Evolutionary conservation across 768 basidiomycete genomes (phyloP).

Genomic region (Boletus reticulatus): DNA sequence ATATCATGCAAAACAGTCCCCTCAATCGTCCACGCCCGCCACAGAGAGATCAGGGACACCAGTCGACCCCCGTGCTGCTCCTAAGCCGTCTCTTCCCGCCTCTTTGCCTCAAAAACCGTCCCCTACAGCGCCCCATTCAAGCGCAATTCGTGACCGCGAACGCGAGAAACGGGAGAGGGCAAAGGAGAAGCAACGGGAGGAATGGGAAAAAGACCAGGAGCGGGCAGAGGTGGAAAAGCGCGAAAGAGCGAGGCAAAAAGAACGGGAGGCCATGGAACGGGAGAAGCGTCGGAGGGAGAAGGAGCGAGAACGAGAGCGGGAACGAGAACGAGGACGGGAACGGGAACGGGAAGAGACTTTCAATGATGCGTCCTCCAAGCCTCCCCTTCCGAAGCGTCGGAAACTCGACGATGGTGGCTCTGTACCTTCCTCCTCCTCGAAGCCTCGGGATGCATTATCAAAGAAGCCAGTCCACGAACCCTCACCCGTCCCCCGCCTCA

Average conservation of each 20-base stretch:
- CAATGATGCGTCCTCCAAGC: conserved; percentile 21
- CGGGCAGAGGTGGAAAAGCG: conserved; percentile 19
- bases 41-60: conserved; percentile 26
- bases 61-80: conserved; percentile 27
- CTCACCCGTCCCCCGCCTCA: conserved; percentile 25
- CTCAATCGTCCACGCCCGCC: conserved; percentile 18
- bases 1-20: conserved; percentile 38
- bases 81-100: conserved; percentile 26
- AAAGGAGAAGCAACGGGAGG: conserved; percentile 24
- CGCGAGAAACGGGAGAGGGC: conserved; percentile 20
- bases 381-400: conserved; percentile 38
- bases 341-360: conserved; percentile 27
- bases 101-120: conserved; percentile 36
- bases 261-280: conserved; percentile 22
- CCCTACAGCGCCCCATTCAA: conserved; percentile 26
- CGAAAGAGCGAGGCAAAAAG: conserved; percentile 19
- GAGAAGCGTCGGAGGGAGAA: conserved; percentile 27
- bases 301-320: conserved; percentile 22
- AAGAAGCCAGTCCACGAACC: conserved; percentile 38
- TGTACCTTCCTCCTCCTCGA: conserved; percentile 14
- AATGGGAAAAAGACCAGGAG: conserved; percentile 19
- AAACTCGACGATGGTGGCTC: conserved; percentile 38
- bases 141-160: conserved; percentile 26
- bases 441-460: conserved; percentile 28
- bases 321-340: conserved; percentile 27